Conservation (phyloP, 331 rosid species). For the Pyrus hybrid region DNA sequence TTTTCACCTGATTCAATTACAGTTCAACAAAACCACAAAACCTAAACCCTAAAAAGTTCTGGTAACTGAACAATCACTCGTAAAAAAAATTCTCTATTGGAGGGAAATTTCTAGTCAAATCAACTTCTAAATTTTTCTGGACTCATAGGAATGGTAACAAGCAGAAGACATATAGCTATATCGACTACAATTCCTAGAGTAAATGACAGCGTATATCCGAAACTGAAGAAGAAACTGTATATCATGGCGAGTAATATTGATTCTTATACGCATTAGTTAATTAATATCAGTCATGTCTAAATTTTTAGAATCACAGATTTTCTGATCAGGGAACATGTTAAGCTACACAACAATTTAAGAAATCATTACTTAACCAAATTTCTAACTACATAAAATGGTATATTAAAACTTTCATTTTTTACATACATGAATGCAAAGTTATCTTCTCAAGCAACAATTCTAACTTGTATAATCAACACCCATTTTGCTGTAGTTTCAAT, state of each 20-base stretch:
- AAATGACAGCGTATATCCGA: neutral
- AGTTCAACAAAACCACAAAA: constrained; percentile 14
- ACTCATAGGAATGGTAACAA: neutral
- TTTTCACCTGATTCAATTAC: constrained; percentile 11
- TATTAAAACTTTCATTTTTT: neutral
- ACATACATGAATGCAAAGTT: neutral
- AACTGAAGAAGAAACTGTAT: neutral
- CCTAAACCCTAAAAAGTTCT: neutral
- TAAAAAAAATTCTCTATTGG: neutral
- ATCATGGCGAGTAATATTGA: neutral
- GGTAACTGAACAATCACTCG: neutral
- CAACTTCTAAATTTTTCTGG: neutral
- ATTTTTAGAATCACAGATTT: neutral
- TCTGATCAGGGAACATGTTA: neutral
- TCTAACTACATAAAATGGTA: neutral
- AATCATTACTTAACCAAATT: neutral
- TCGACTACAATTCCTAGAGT: neutral
- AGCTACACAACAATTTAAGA: neutral
- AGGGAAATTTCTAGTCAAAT: neutral
- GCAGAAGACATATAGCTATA: neutral
- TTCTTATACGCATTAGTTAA: neutral
- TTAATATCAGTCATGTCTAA: neutral
- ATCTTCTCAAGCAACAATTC: neutral
- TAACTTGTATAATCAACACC: neutral
- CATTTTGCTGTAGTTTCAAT: neutral